Base-by-base conservation (phyloP, 441 rosid genomes). In the Pelargonium fulgidum region DNA sequence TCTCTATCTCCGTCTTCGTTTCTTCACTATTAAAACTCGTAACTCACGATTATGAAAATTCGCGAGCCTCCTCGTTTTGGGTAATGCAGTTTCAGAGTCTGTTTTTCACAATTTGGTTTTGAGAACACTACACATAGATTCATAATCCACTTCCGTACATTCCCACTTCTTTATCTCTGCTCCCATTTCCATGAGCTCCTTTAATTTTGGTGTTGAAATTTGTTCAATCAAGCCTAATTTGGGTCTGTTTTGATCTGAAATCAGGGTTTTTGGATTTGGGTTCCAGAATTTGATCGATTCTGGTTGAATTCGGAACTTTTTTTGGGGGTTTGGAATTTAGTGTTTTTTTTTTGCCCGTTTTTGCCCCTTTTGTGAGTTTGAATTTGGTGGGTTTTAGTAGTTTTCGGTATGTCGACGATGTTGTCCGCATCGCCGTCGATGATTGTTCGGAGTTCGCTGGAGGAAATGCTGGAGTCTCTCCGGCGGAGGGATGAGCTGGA, bases 401-500 rank as follows among this genome's bases (percentile, higher is more conserved):
- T 41, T 41, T 41, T 41, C 44, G 2, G 8, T 41, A 41, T 41
- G 44, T 6, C 12, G 22, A 56, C 22, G 26, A 56, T 56, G 62
- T 22, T 56, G 62, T 56, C 62, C 12, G 62, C 26, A 22, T 56
- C 62, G 22, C 62, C 90, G 0, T 33, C 81, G 2, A 64, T 74
- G 6, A 69, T 82, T 81, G 76, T 79, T 65, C 89, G 86, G 70
- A 95, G 99, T 83, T 95, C 99, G 9, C 75, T 95, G 33, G 99
- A 95, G 84, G 99, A 83, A 84, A 95, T 95, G 99, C 79, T 95
- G 41, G 98, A 90, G 33, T 85, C 93, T 19, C 84, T 95, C 41
- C 82, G 92, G 69, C 80, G 79, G 80, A 84, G 74, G 24, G 99
- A 94, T 62, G 95, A 90, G 70, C 68, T 69, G 68, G 97, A 89